These are phyloP conservation scores for Globisporangium paddicum DNA, from an alignment of 352 stramenopile genomes.

Conservation along the genomic window DNA sequence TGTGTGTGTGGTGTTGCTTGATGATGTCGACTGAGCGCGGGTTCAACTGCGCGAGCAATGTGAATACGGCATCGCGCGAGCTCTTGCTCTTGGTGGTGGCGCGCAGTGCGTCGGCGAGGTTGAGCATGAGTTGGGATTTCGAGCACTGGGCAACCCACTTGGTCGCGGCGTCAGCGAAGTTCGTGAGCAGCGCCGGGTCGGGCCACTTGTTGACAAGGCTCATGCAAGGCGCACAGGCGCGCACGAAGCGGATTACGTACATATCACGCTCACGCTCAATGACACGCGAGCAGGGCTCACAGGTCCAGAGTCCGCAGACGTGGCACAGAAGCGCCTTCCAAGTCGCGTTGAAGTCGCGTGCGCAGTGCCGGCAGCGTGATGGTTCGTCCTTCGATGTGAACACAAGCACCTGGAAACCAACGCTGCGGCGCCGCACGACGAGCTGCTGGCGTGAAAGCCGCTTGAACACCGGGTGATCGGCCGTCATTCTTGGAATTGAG, in stretches of 20 bases:
- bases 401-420: conserved; percentile 46
- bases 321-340: conserved; percentile 53
- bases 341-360: conserved; percentile 32
- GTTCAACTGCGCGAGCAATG: conserved; percentile 30
- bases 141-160: conserved; percentile 31
- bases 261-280: conserved; percentile 47
- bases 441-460: conserved; percentile 46
- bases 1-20: conserved; percentile 25
- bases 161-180: conserved; percentile 17
- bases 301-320: conserved; percentile 46
- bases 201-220: conserved; percentile 49
- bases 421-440: conserved; percentile 36
- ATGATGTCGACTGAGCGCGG: conserved; percentile 19
- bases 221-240: conserved; percentile 38
- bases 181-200: conserved; percentile 28
- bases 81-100: conserved; percentile 19
- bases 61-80: conserved; percentile 25
- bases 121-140: conserved; percentile 37
- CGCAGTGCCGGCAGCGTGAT: conserved; percentile 37
- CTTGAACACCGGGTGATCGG: conserved; percentile 52
- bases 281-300: conserved; percentile 44
- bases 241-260: conserved; percentile 42
- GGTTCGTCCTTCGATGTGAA: conserved; percentile 14
- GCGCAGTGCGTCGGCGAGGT: conserved; percentile 37
- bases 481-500: conserved; percentile 9